phyloP scores from a whole-genome alignment of 768 basidiomycete species.

The Termitomyces sp. region DNA sequence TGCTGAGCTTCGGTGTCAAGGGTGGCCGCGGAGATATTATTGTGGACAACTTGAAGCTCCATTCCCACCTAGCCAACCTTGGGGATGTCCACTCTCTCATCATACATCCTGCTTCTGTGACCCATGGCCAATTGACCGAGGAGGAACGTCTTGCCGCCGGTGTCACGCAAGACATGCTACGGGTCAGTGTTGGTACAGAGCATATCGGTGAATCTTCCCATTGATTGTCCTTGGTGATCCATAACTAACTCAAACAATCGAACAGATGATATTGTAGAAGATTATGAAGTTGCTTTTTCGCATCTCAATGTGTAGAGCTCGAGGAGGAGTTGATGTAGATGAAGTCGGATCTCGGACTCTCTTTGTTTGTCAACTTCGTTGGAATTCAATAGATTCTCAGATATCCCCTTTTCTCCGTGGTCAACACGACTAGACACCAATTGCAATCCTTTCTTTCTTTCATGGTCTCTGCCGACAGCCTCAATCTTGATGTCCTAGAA shows the following conservation, averaged over 20 bases:
- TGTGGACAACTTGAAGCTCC: constrained; percentile 35
- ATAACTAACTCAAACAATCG: neutral
- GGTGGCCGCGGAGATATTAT: constrained; percentile 31
- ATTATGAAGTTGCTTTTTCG: constrained; percentile 10
- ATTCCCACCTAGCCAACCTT: constrained; percentile 31
- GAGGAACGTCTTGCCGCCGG: constrained; percentile 49
- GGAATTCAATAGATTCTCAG: neutral
- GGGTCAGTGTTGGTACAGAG: constrained; percentile 32
- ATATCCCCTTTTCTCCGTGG: too few relatives aligned
- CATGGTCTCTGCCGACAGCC: constrained; percentile 66
- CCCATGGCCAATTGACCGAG: constrained; percentile 50
- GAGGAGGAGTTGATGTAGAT: neutral
- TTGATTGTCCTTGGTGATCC: too few relatives aligned
- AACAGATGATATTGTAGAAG: constrained; percentile 11
- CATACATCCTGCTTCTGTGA: constrained; percentile 59
- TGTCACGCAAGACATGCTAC: constrained; percentile 54
- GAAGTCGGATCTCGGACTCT: neutral
- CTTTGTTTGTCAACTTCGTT: neutral
- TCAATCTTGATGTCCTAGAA: constrained; percentile 72
- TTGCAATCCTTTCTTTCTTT: neutral
- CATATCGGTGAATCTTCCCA: constrained; percentile 8
- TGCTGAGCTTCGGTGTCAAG: constrained; percentile 62
- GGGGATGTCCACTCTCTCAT: constrained; percentile 57
- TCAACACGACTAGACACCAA: neutral
- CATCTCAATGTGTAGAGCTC: neutral